phyloP scores from a whole-genome alignment of 2,329 filamentous ascomycete species.

The Fusarium oligoseptatum region DNA sequence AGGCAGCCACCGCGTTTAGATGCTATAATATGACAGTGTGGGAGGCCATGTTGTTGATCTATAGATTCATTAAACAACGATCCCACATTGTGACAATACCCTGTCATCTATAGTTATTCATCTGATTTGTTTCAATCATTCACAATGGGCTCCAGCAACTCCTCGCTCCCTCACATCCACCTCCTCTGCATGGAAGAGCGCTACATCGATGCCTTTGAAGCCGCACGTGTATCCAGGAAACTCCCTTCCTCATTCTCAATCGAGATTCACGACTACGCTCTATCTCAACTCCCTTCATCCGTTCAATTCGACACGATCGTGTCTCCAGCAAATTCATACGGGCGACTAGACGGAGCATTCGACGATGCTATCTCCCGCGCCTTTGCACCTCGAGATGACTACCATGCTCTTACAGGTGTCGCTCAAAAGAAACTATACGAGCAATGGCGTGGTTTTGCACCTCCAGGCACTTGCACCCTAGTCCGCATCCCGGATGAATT shows the following conservation, averaged over 20 bases:
- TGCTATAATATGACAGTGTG: not conserved
- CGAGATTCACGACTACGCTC: conserved; percentile 54
- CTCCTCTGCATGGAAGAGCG: conserved; percentile 35
- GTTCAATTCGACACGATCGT: conserved; percentile 62
- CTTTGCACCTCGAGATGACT: conserved; percentile 59
- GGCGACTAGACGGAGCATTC: conserved; percentile 65
- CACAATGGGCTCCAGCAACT: conserved; percentile 5
- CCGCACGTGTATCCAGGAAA: conserved; percentile 20
- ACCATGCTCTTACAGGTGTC: conserved; percentile 60
- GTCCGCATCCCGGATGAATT: conserved; percentile 59
- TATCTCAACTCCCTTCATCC: conserved; percentile 53
- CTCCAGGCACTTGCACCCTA: conserved; percentile 64
- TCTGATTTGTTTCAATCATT: not conserved
- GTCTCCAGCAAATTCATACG: conserved; percentile 68
- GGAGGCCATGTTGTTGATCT: not conserved
- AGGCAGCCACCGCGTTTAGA: not conserved
- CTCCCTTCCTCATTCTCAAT: conserved; percentile 49
- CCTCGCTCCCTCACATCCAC: conserved; percentile 26
- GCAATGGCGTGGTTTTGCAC: conserved; percentile 63
- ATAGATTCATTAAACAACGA: not conserved
- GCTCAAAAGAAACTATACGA: conserved; percentile 61
- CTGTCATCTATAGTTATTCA: not conserved
- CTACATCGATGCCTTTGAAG: conserved; percentile 27
- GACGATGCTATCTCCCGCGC: conserved; percentile 65
- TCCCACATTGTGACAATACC: too few species aligned